Evolutionary conservation across 257 asterid genomes (phyloP).

Genomic region (Solanum rostratum): DNA sequence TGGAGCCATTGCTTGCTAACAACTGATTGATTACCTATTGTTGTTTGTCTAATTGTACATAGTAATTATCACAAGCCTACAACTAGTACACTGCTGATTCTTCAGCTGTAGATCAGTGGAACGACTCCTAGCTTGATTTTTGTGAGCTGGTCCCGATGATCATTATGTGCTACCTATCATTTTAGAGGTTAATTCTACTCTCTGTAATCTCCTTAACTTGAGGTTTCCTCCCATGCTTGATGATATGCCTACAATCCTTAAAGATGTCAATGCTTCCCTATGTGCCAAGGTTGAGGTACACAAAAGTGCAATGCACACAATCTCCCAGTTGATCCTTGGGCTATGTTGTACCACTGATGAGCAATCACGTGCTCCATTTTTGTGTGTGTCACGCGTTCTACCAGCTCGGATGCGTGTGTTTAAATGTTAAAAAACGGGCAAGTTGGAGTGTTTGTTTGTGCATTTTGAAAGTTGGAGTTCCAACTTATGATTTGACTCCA

Average conservation of each 20-base stretch:
- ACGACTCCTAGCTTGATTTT: background rate
- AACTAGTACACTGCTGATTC: background rate
- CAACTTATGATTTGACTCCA: too few species aligned
- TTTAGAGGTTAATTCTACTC: background rate
- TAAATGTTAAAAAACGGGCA: too few species aligned
- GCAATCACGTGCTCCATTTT: too few species aligned
- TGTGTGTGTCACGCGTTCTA: too few species aligned
- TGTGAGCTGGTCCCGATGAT: background rate
- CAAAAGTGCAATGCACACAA: background rate
- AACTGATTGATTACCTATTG: background rate
- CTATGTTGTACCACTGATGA: background rate
- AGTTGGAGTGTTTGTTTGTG: too few species aligned
- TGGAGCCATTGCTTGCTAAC: background rate
- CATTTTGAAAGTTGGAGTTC: too few species aligned
- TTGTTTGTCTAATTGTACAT: background rate
- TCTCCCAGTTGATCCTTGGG: background rate
- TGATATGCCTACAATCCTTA: background rate
- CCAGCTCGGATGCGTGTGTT: too few species aligned
- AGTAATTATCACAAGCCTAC: background rate
- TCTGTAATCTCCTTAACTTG: background rate
- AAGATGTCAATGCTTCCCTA: background rate
- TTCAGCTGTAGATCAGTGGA: background rate
- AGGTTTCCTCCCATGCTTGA: background rate
- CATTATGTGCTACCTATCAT: background rate
- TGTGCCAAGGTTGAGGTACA: background rate